Evolutionary conservation across 2,329 filamentous ascomycete genomes (phyloP), one percentile per base, ranked within the genome.

Genomic region (Ceratocystis destructans): DNA sequence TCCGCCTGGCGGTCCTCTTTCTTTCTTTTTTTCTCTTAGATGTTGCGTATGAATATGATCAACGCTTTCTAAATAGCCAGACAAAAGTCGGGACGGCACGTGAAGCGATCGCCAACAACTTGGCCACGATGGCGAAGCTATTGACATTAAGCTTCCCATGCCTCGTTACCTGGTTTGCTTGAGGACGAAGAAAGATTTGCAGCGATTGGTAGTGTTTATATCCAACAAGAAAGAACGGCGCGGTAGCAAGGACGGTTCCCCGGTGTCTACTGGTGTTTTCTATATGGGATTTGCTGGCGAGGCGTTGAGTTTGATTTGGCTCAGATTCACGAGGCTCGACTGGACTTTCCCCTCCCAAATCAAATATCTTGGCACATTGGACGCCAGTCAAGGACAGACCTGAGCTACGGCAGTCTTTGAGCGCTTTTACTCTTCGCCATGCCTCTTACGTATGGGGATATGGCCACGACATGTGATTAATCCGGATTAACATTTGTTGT

Each of bases 231-330:
- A 63, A 25, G 46, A 15, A 63, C 17, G 45, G 37, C 61, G 33
- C 65, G 12, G 10, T 50, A 62, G 66, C 31, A 61, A 67, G 50
- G 50, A 64, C 62, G 20, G 66, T 64, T 50, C 4, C 66, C 48
- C 25, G 62, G n/a, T 55, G 46, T 44, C 31, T 37, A 33, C 46
- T 31, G 41, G 12, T 44, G n/a, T 17, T 62, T 17, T 62, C 28
- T 59, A 17, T 37, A 25, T 31, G 25, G 12, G 10, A 3, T 41
- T 41, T 41, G 37, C 12, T 41, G 37, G 10, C 37, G 37, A 41
- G 37, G 10, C 37, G 37, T 41, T 41, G 37, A 41, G 37, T 41
- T 41, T 41, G 37, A 41, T 41, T 41, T 41, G 37, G 12, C 12
- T 41, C 37, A 41, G 10, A 41, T 3, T 10, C 12, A 41, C 37